Conservation (phyloP, 495 filamentous ascomycete species). For the Jackrogersella multiformis region DNA sequence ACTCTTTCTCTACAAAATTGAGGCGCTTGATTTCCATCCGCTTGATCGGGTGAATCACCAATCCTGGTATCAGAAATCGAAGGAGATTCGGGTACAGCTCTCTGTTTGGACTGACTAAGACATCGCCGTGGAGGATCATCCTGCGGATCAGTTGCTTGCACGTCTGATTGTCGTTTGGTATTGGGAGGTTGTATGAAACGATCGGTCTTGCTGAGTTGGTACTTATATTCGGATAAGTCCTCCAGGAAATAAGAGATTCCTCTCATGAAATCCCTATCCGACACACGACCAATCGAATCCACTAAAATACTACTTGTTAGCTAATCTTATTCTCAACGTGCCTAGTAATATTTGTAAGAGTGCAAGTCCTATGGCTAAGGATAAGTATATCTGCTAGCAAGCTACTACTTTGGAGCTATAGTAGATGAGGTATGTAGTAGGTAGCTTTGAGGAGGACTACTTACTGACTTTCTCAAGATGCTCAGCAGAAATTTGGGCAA, state of each 20-base stretch:
- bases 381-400: background rate
- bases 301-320: constrained; percentile 17
- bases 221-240: constrained; percentile 41
- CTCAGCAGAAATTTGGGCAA: constrained; percentile 68
- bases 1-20: constrained; percentile 20
- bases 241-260: constrained; percentile 41
- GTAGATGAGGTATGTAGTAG: constrained; percentile 49
- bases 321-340: background rate
- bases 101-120: background rate
- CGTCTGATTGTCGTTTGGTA: constrained; percentile 6
- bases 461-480: constrained; percentile 62
- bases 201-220: constrained; percentile 33
- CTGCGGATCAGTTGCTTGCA: constrained; percentile 19
- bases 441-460: background rate
- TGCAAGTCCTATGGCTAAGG: constrained; percentile 50
- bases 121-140: constrained; percentile 16
- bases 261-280: constrained; percentile 39
- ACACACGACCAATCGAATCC: constrained; percentile 39
- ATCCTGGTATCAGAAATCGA: constrained; percentile 2
- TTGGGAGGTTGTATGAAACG: constrained; percentile 14
- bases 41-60: background rate
- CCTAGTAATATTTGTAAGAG: constrained; percentile 11
- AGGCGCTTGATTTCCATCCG: background rate
- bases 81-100: background rate
- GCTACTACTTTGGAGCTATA: background rate